Base-by-base conservation (phyloP, 202 grass and related monocot genomes). In the Zoysia matrella region DNA sequence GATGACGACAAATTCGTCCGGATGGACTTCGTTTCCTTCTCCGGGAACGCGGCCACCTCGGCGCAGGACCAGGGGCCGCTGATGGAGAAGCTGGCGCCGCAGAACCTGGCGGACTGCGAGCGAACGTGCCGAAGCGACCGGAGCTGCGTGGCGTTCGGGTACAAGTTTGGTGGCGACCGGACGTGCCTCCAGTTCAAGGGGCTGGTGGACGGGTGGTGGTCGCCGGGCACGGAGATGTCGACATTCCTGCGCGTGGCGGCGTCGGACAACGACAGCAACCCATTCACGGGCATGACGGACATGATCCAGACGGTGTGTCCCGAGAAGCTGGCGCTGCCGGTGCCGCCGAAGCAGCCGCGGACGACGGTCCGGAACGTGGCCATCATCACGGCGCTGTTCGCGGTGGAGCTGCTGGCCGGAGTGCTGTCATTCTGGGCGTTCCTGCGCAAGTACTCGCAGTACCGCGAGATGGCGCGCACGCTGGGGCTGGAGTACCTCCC, bases 11-110 rank as follows among this genome's bases (percentile, higher is more conserved):
- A 88, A 75, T 97, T 97, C 67, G 73, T 94, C 42, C 76, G 85
- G 51, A 22, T 97, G 86, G 94, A 97, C 80, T 97, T 89, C 86
- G 82, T 97, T 3, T 46, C 60, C 70, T 94, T 89, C 86, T 49
- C 62, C 68, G 47, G 87, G 0, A 82, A 67, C 41, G n/a, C 15
- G 9, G 0, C 0, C 13, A 76, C 2, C 6, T 0, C 6, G 1
- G 74, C 36, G 12, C 11, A 22, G 6, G 75, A 67, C n/a, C 18
- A 11, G 0, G 85, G 64, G 0, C 2, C 0, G 0, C 47, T 3
- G 36, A 79, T 75, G 72, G 0, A 0, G 0, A 46, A n/a, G 0
- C 10, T 8, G 40, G 0, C 52, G 10, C 80, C 89, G 13, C 30
- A 0, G 11, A 97, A 94, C 83, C 89, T 94, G 6, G 39, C 0